A percentile compares a stretch with the other conserved stretches of the same genome.
phyloP scores from a whole-genome alignment of 805 yeast genomes.

The Kluyveromyces nonfermentans region DNA sequence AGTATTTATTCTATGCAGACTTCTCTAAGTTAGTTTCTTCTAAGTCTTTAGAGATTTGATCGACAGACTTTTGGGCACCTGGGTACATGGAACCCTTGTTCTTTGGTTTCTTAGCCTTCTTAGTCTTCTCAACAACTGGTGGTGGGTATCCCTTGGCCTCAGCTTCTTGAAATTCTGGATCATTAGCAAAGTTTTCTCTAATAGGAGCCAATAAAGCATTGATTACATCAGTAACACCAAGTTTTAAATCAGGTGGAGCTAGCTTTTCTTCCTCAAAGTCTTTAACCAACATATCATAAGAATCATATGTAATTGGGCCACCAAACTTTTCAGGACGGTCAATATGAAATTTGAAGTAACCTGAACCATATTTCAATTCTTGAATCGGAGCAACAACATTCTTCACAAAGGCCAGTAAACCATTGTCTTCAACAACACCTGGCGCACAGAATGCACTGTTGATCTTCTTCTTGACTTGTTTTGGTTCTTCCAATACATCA shows the following conservation, averaged over 20 bases:
- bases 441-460: constrained; percentile 92
- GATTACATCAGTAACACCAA: constrained; percentile 83
- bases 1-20: neutral
- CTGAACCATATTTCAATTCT: constrained; percentile 56
- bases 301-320: constrained; percentile 70
- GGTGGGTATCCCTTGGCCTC: constrained; percentile 78
- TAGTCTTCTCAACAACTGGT: constrained; percentile 47
- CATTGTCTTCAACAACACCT: constrained; percentile 85
- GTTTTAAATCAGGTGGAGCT: constrained; percentile 88
- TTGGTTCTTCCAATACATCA: constrained; percentile 85
- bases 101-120: constrained; percentile 69
- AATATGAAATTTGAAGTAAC: constrained; percentile 56
- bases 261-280: constrained; percentile 68
- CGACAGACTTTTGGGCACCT: constrained; percentile 36
- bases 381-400: constrained; percentile 80
- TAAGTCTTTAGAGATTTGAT: constrained; percentile 21
- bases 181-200: constrained; percentile 52
- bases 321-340: constrained; percentile 96
- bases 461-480: constrained; percentile 80
- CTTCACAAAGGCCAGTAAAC: constrained; percentile 77
- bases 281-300: constrained; percentile 57
- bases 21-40: constrained; percentile 12
- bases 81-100: constrained; percentile 89
- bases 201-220: constrained; percentile 77
- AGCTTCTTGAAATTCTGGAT: constrained; percentile 67